Conservation (phyloP, 345 rosid genomes). For the Atalantia buxifolia region DNA sequence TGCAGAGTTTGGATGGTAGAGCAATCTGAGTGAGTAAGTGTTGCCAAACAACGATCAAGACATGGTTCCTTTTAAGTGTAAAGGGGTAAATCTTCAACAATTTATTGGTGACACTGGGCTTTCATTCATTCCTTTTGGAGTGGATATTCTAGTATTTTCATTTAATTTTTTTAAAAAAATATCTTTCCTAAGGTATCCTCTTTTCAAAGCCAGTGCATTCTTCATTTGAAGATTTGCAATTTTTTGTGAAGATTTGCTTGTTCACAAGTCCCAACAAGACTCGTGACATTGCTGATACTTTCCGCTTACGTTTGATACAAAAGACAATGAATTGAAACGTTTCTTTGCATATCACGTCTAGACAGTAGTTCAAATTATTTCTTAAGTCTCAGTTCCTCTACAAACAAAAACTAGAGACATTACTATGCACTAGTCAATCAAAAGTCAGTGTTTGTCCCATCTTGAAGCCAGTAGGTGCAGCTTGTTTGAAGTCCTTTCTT, state of each 20-base stretch:
- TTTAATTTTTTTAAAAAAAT: too few relatives aligned
- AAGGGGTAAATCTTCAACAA: background rate
- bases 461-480: background rate
- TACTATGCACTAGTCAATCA: background rate
- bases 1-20: constrained; percentile 47
- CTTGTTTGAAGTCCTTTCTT: background rate
- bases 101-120: background rate
- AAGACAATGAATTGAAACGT: too few relatives aligned
- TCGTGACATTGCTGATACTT: background rate
- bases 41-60: constrained; percentile 42
- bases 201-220: background rate
- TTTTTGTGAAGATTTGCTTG: background rate
- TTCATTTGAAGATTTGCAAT: background rate
- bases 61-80: background rate
- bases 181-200: too few relatives aligned
- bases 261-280: too few relatives aligned
- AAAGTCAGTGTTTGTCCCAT: background rate
- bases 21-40: constrained; percentile 41
- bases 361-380: too few relatives aligned
- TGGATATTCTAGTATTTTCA: background rate
- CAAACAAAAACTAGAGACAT: background rate
- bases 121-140: background rate
- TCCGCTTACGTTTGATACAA: background rate
- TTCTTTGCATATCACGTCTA: too few relatives aligned
- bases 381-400: too few relatives aligned